Conservation (phyloP, 148 eudicot genomes). For the Rheum nobile region DNA sequence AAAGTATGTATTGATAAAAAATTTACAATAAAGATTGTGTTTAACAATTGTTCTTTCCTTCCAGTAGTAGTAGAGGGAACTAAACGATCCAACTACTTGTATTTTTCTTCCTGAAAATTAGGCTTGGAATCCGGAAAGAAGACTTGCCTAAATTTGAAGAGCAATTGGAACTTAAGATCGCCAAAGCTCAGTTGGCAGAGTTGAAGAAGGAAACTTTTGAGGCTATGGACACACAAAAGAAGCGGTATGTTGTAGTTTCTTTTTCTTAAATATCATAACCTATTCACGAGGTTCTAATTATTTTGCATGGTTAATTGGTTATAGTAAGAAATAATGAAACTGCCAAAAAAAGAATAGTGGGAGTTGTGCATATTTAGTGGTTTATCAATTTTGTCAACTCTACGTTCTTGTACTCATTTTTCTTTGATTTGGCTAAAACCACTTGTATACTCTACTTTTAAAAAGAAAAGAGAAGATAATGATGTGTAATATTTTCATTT, state of each 20-base stretch:
- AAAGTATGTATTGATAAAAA: too few relatives aligned
- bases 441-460: neutral
- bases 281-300: neutral
- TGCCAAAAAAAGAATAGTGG: too few relatives aligned
- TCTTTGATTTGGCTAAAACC: neutral
- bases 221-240: constrained; percentile 91
- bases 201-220: constrained; percentile 80
- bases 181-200: constrained; percentile 81
- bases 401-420: neutral
- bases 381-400: too few relatives aligned
- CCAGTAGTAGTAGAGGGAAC: neutral
- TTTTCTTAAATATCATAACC: neutral
- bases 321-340: too few relatives aligned
- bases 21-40: too few relatives aligned
- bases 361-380: too few relatives aligned
- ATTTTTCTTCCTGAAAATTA: constrained; percentile 12
- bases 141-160: constrained; percentile 84
- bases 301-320: too few relatives aligned
- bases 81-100: neutral
- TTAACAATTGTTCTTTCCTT: too few relatives aligned
- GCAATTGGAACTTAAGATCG: constrained; percentile 67
- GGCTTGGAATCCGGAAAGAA: constrained; percentile 72
- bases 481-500: neutral
- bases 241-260: constrained; percentile 33
- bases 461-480: neutral